Base-by-base conservation (phyloP, 768 basidiomycete species). In the Dacryopinax primogenitus region DNA sequence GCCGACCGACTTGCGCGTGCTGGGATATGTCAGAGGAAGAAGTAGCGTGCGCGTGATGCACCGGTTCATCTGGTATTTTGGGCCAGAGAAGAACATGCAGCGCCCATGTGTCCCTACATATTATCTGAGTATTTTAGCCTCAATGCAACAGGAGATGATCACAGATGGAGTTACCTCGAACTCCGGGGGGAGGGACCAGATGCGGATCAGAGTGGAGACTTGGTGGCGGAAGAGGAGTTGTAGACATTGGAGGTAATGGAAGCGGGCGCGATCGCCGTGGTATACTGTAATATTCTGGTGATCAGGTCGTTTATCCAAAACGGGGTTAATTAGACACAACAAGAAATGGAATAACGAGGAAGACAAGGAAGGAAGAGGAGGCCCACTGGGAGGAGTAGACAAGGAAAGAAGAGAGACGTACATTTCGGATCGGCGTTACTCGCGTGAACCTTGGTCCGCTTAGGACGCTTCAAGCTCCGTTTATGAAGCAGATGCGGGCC, bases 201-300 rank as follows among this genome's bases (percentile, higher is more conserved):
- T 69, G 13, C 71, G 70, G 2, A 72, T 80, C 65, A 92, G 73
- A n/a, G 80, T 79, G 4, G 76, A 77, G 13, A 92, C 76, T 74
- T 96, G 92, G 69, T 85, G 82, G 33, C 92, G 81, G 12, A 95
- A 77, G 64, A 96, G 76, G 0, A 91, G 76, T 73, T 96, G 94
- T 35, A 90, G 78, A 70, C 88, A 89, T 68, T 93, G 87, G 67
- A 90, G 88, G 69, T 90, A 90, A 65, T 87, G 84, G 72, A 82
- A 92, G 37, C 85, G 81, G 15, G 85, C 90, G 66, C 87, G 81
- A 16, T 83, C 80, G 6, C 92, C 92, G 69, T 92, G 86, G 70
- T 92, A 94, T 45, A 91, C 93, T 96, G 70, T 28, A n/a, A n/a
- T n/a, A 23, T 23, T 6, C 41, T 44, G 7, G 4, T 44, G 6